Conservation (phyloP, 1,139 yeast species). For the Torulaspora pretoriensis region DNA sequence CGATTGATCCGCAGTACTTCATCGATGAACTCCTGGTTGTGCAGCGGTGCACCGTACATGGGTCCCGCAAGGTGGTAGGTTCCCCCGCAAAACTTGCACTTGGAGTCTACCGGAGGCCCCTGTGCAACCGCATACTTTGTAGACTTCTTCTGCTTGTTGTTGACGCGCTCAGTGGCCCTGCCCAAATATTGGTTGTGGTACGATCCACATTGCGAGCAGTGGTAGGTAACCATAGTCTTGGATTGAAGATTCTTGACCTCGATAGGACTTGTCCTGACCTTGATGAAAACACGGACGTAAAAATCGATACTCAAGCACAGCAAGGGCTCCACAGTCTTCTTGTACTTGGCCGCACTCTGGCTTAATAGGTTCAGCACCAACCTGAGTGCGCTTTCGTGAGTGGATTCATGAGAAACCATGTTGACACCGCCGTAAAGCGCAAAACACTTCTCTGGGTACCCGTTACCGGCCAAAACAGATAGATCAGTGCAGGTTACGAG, state of each 20-base stretch:
- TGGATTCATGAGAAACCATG: conserved; percentile 69
- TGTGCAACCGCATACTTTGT: conserved; percentile 53
- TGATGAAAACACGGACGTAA: conserved; percentile 79
- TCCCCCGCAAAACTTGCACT: conserved; percentile 68
- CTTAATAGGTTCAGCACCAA: conserved; percentile 74
- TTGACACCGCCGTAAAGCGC: conserved; percentile 94
- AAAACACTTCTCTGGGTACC: conserved; percentile 95
- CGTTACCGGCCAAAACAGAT: conserved; percentile 91
- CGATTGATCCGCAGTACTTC: conserved; percentile 55
- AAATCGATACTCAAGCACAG: conserved; percentile 83
- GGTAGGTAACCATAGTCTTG: conserved; percentile 71
- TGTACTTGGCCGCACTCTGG: conserved; percentile 83
- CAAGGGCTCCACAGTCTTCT: conserved; percentile 80
- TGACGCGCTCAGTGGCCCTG: conserved; percentile 42
- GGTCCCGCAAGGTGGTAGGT: conserved; percentile 86
- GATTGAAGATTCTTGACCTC: conserved; percentile 72
- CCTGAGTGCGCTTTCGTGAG: conserved; percentile 90
- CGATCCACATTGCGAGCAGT: conserved; percentile 86
- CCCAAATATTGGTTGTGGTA: conserved; percentile 72
- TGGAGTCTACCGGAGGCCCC: conserved; percentile 51
- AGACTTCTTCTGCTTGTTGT: conserved; percentile 37
- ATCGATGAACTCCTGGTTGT: conserved; percentile 60
- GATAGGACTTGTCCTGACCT: conserved; percentile 71
- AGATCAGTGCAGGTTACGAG: conserved; percentile 94
- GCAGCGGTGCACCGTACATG: conserved; percentile 86